Evolutionary conservation across 306 rosid species (phyloP), one percentile per base, ranked within the genome.

Genomic region (Castanospermum australe): DNA sequence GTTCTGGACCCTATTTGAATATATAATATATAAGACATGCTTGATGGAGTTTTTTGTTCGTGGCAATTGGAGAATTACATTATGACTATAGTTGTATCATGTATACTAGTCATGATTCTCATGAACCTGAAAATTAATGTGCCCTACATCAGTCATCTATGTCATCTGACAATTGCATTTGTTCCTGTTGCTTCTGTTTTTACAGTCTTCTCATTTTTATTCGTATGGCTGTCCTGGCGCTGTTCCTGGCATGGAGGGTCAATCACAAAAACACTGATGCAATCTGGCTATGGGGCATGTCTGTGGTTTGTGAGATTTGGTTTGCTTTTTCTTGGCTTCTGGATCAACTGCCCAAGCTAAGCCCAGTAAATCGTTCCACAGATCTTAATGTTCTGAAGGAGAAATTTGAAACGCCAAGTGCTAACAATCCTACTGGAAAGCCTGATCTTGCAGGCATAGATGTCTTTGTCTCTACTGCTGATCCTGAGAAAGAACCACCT

Each of bases 251-350:
- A 20, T 94, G 98, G 98, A 89, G 98, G 79, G 75, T 94, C 25
- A 72, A 80, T 0, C 51, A 94, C 79, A 87, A 87, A 69, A 94
- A 94, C 67, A 79, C 59, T 52, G 98, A 93, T 76, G 97, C 98
- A 78, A 73, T 89, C 1, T 93, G 98, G 97, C 87, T 93, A 2
- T 93, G 98, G 98, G 97, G 93, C 38, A 93, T 93, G 98, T 93
- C 98, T 18, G 86, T 93, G 9, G 97, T 93, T 67, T 93, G 98
- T 72, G 98, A 93, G 84, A 73, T 93, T 50, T 93, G 98, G 98
- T 93, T 93, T 89, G 98, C 98, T 60, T 90, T 93, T 79, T 91
- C 98, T 24, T 93, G 98, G 98, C 88, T 93, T 48, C 92, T 93
- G 45, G 98, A 93, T 81, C 97, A 91, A 48, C 86, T 93, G 18